Evolutionary conservation across 371 early-diverging fungal species (phyloP).

Genomic region (Caulochytrium protostelioides): DNA sequence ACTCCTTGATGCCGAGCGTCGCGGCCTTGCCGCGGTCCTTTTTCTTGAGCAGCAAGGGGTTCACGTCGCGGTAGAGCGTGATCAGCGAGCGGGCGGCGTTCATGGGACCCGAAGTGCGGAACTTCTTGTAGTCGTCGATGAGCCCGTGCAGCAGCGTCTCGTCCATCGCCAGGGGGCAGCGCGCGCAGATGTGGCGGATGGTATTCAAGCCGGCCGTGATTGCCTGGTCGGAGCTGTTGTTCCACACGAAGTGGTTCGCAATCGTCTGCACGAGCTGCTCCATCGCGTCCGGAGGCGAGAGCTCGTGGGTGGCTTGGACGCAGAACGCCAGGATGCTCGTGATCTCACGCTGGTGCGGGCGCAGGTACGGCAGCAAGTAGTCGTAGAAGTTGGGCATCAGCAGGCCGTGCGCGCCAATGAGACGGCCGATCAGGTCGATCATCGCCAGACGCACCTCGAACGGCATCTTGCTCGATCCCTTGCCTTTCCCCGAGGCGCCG

Average conservation of each 20-base stretch:
- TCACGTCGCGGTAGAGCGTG: conserved; percentile 69
- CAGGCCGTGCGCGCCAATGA: conserved; percentile 85
- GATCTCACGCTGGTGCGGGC: conserved; percentile 81
- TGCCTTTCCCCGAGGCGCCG: no score
- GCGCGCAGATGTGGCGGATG: conserved; percentile 71
- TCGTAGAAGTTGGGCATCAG: conserved; percentile 69
- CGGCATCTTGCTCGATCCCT: conserved; percentile 29
- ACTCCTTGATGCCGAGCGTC: conserved; percentile 40
- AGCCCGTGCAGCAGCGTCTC: conserved; percentile 64
- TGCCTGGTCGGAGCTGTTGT: conserved; percentile 70
- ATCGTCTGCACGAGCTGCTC: conserved; percentile 63
- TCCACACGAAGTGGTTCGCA: conserved; percentile 86
- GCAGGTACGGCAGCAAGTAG: conserved; percentile 58
- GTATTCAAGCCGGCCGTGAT: conserved; percentile 81
- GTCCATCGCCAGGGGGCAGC: conserved; percentile 77
- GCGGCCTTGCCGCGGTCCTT: conserved; percentile 80
- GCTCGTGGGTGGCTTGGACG: conserved; percentile 73
- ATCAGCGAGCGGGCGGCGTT: conserved; percentile 78
- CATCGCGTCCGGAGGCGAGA: conserved; percentile 78
- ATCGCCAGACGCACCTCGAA: conserved; percentile 73
- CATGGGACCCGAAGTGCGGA: conserved; percentile 17
- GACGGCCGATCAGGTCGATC: conserved; percentile 76
- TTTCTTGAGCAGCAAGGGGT: conserved; percentile 71
- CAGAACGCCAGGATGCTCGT: conserved; percentile 71
- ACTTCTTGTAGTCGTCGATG: conserved; percentile 58